Evolutionary conservation across 2,329 filamentous ascomycete species (phyloP).

Genomic region (Penicillium sp.): DNA sequence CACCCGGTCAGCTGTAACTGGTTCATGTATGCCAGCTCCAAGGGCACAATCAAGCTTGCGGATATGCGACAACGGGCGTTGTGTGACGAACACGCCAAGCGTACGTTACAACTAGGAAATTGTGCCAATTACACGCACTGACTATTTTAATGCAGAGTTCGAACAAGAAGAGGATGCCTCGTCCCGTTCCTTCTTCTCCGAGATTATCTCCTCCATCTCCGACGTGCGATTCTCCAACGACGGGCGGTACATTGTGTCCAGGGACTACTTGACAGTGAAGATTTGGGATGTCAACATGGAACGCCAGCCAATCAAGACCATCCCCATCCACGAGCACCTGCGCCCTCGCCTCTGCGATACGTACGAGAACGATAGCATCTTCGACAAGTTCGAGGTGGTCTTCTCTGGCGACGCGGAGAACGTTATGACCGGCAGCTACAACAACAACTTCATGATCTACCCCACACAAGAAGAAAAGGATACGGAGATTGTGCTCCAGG

Average conservation of each 20-base stretch:
- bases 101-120: constrained; percentile 56
- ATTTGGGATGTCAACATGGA: constrained; percentile 99
- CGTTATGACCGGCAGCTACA: constrained; percentile 99
- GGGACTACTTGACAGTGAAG: constrained; percentile 98
- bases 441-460: constrained; percentile 99
- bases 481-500: constrained; percentile 94
- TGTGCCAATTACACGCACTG: constrained; percentile 11
- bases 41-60: constrained; percentile 97
- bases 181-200: constrained; percentile 97
- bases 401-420: constrained; percentile 98
- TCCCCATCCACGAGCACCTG: constrained; percentile 96
- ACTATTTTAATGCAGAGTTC: constrained; percentile 65
- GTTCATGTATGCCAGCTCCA: constrained; percentile 99
- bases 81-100: constrained; percentile 92
- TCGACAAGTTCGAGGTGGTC: constrained; percentile 99
- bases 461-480: constrained; percentile 94
- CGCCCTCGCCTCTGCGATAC: constrained; percentile 93
- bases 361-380: constrained; percentile 99
- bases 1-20: constrained; percentile 97
- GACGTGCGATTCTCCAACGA: constrained; percentile 97
- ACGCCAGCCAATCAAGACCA: constrained; percentile 93
- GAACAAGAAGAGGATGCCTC: constrained; percentile 98
- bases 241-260: constrained; percentile 92
- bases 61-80: constrained; percentile 97
- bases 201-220: constrained; percentile 99